phyloP scores from a whole-genome alignment of 208 protist genomes.

The Leishmania tarentolae region DNA sequence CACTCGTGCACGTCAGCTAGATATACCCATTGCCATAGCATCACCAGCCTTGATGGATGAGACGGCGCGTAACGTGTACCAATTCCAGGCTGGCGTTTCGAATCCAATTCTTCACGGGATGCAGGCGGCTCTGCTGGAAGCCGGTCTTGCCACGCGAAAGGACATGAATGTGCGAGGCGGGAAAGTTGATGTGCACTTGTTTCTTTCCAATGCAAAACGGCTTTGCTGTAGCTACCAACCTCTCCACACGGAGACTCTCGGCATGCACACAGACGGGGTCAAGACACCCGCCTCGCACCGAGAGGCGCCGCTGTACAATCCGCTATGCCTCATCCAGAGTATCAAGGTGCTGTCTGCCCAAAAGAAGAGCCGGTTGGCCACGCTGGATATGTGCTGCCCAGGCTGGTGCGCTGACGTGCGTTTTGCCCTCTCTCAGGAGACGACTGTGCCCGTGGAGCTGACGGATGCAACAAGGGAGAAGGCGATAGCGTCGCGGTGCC shows the following conservation, averaged over 20 bases:
- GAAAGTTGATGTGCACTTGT: not conserved
- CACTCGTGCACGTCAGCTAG: slow-evolving; percentile 20
- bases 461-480: not conserved
- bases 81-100: slow-evolving; percentile 23
- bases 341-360: slow-evolving; percentile 3
- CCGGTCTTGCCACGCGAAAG: not conserved
- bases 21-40: slow-evolving; percentile 35
- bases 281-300: not conserved
- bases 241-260: not conserved
- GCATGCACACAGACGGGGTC: not conserved
- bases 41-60: slow-evolving; percentile 45
- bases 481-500: slow-evolving; percentile 7
- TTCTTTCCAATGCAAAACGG: slow-evolving; percentile 9
- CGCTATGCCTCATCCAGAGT: not conserved
- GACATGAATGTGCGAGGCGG: not conserved
- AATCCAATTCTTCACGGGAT: slow-evolving; percentile 2
- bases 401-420: slow-evolving; percentile 51
- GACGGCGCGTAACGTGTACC: slow-evolving; percentile 14
- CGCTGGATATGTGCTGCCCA: slow-evolving; percentile 35
- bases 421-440: slow-evolving; percentile 30
- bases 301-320: slow-evolving; percentile 12
- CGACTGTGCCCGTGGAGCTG: not conserved
- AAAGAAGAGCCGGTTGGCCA: slow-evolving; percentile 2
- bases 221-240: slow-evolving; percentile 5
- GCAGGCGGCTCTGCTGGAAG: slow-evolving; percentile 16